These are phyloP conservation scores for Cutaneotrichosporon mucoides DNA, from an alignment of 1,284 basidiomycete genomes.

Conservation along the genomic window DNA sequence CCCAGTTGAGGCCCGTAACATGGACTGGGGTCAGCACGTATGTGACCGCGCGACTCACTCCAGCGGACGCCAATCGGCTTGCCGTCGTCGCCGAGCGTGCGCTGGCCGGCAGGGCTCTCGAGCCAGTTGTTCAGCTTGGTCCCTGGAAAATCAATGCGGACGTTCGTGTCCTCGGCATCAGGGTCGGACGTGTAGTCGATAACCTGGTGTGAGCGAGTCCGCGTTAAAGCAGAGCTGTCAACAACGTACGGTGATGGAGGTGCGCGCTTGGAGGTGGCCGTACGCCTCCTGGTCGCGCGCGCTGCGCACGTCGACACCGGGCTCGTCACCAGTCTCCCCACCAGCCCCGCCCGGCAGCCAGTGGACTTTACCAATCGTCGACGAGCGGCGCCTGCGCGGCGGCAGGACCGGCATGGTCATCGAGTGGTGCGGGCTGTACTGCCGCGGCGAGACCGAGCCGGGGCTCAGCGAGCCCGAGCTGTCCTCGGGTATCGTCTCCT, in stretches of 20 bases:
- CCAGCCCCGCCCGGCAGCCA: slow-evolving; percentile 24
- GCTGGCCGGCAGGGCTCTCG: slow-evolving; percentile 30
- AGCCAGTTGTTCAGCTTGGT: slow-evolving; percentile 42
- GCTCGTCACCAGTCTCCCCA: slow-evolving; percentile 47
- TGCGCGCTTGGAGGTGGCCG: slow-evolving; percentile 31
- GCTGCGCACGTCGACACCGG: slow-evolving; percentile 47
- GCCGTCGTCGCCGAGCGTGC: slow-evolving; percentile 30
- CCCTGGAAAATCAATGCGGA: slow-evolving; percentile 42
- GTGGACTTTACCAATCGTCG: slow-evolving; percentile 19
- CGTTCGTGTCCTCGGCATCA: slow-evolving; percentile 36
- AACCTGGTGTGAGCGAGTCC: slow-evolving; percentile 23
- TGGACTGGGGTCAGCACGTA: slow-evolving; percentile 30
- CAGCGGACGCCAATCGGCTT: slow-evolving; percentile 39
- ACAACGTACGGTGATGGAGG: slow-evolving; percentile 22
- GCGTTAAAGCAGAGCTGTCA: slow-evolving; percentile 17
- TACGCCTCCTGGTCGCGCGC: slow-evolving; percentile 43
- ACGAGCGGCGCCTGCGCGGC: background rate
- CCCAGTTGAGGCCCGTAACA: slow-evolving; percentile 47
- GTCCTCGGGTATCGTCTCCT: slow-evolving; percentile 3
- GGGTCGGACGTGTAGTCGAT: slow-evolving; percentile 45
- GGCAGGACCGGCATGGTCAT: background rate
- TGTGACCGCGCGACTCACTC: slow-evolving; percentile 28
- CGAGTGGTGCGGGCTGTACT: background rate
- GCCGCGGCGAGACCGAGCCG: background rate
- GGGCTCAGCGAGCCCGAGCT: background rate